Conservation (phyloP, 2,329 filamentous ascomycete genomes). For the Fusarium illudens region DNA sequence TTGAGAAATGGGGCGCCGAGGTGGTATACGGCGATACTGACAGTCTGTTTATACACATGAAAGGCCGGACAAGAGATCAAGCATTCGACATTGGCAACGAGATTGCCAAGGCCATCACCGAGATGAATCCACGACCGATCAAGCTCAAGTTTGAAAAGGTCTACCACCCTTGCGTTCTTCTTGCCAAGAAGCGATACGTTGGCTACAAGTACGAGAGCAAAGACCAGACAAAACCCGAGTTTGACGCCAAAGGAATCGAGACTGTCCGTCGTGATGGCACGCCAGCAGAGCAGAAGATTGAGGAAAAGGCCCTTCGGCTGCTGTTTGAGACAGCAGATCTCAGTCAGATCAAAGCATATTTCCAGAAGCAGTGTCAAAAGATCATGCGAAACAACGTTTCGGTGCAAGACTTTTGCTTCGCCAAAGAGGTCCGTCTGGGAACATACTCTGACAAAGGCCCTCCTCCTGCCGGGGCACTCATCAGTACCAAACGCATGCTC, state of each 20-base stretch:
- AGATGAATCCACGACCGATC: slow-evolving; percentile 88
- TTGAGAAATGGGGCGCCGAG: slow-evolving; percentile 88
- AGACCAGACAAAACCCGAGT: slow-evolving; percentile 80
- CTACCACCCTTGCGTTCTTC: slow-evolving; percentile 91
- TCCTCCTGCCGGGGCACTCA: slow-evolving; percentile 85
- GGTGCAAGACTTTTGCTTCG: slow-evolving; percentile 96
- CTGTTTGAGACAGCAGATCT: slow-evolving; percentile 92
- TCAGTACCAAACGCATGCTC: slow-evolving; percentile 87
- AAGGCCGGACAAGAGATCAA: slow-evolving; percentile 84
- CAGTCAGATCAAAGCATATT: slow-evolving; percentile 87
- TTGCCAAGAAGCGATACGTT: slow-evolving; percentile 98
- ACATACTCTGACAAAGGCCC: slow-evolving; percentile 81
- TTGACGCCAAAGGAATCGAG: slow-evolving; percentile 98
- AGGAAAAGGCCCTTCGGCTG: slow-evolving; percentile 88
- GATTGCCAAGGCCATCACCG: slow-evolving; percentile 86
- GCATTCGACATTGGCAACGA: slow-evolving; percentile 94
- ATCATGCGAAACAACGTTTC: slow-evolving; percentile 90
- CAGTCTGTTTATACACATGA: slow-evolving; percentile 89
- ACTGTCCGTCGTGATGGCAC: slow-evolving; percentile 95
- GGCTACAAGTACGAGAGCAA: slow-evolving; percentile 94
- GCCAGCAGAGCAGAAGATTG: slow-evolving; percentile 94
- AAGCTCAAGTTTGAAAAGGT: slow-evolving; percentile 99
- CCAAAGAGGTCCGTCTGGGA: slow-evolving; percentile 88
- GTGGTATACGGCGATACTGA: slow-evolving; percentile 99
- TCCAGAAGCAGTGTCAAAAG: slow-evolving; percentile 88